These are phyloP conservation scores for Ophiostoma montium DNA, from an alignment of 2,329 filamentous ascomycete species.

Conservation along the genomic window DNA sequence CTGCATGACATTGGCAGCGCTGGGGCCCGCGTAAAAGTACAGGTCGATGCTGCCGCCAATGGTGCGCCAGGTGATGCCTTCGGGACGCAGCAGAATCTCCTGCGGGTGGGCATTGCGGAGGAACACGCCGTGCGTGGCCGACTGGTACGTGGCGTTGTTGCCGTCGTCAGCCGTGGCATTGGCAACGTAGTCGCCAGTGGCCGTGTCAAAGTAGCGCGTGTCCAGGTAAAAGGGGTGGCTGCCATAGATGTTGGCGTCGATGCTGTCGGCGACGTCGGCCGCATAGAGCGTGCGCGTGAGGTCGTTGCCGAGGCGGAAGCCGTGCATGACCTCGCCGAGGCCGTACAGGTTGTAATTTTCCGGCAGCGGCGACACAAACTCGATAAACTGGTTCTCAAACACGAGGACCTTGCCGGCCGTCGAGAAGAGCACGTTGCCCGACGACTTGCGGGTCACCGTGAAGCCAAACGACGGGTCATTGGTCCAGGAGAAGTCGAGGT, in stretches of 20 bases:
- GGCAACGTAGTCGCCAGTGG: conserved; percentile 36
- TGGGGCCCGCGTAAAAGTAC: conserved; percentile 65
- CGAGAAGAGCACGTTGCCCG: conserved; percentile 49
- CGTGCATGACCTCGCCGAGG: conserved; percentile 61
- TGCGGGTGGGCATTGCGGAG: conserved; percentile 49
- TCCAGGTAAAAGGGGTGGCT: conserved; percentile 52
- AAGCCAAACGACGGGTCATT: conserved; percentile 37
- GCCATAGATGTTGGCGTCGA: conserved; percentile 50
- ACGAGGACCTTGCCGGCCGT: conserved; percentile 52
- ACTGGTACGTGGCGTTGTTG: neutral
- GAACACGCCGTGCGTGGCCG: conserved; percentile 42
- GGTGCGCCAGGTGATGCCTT: conserved; percentile 38
- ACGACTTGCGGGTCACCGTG: conserved; percentile 23
- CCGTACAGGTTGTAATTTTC: conserved; percentile 60
- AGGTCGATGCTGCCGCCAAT: conserved; percentile 67
- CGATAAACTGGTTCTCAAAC: conserved; percentile 67
- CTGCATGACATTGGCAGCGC: conserved; percentile 51
- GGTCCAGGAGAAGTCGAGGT: conserved; percentile 20
- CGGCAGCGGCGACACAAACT: conserved; percentile 56
- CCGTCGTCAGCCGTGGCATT: conserved; percentile 26
- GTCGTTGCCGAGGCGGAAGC: conserved; percentile 58
- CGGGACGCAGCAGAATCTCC: conserved; percentile 40
- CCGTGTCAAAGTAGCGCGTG: conserved; percentile 54
- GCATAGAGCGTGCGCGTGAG: conserved; percentile 36
- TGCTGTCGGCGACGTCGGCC: conserved; percentile 9